phyloP scores from a whole-genome alignment of 2,329 filamentous ascomycete genomes.

The Scedosporium boydii region DNA sequence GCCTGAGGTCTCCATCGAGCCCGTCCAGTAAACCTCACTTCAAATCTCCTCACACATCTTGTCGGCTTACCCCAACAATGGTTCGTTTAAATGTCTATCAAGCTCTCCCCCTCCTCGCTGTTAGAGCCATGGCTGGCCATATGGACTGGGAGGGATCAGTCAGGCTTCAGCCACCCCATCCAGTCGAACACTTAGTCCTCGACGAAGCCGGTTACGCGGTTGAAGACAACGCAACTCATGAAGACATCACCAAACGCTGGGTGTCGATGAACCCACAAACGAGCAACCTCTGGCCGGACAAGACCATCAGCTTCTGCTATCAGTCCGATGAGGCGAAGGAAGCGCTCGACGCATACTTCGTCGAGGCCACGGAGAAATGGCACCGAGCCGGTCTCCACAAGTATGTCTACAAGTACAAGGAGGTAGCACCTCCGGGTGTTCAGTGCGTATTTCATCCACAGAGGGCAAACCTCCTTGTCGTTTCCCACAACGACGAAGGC shows the following conservation, averaged over 20 bases:
- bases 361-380: not conserved
- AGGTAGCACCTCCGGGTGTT: not conserved
- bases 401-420: not conserved
- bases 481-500: not conserved
- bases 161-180: constrained; percentile 7
- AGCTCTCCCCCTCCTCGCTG: not conserved
- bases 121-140: not conserved
- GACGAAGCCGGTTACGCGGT: not conserved
- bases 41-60: not conserved
- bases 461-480: not conserved
- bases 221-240: not conserved
- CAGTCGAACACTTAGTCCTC: not conserved
- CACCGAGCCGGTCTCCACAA: not conserved
- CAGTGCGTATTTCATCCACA: not conserved
- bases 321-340: not conserved
- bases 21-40: not conserved
- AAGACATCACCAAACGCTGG: not conserved
- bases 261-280: not conserved
- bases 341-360: not conserved
- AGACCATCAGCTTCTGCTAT: constrained; percentile 12
- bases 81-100: not conserved
- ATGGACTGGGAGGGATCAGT: constrained; percentile 3
- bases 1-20: no score
- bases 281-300: constrained; percentile 11
- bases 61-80: not conserved